phyloP scores from a whole-genome alignment of 345 rosid genomes.

The Tarenaya hassleriana region DNA sequence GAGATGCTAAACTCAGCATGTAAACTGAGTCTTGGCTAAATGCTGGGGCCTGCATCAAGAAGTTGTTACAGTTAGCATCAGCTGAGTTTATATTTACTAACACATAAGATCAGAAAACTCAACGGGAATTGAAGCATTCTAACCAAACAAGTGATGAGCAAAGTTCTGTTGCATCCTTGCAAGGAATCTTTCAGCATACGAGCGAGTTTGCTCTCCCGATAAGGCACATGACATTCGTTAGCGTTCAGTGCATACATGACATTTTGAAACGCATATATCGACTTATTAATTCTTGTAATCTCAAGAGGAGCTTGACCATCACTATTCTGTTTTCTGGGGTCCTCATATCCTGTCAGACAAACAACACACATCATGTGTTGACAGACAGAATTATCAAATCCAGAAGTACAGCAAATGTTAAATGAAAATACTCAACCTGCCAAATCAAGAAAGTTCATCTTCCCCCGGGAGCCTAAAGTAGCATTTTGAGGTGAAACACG shows the following conservation, averaged over 20 bases:
- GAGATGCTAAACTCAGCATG: conserved; percentile 65
- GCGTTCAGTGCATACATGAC: conserved; percentile 60
- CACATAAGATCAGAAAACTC: neutral
- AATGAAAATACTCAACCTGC: conserved; percentile 41
- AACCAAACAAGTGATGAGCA: conserved; percentile 71
- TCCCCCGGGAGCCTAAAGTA: conserved; percentile 31
- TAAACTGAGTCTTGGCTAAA: conserved; percentile 69
- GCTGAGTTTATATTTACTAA: conserved; percentile 7
- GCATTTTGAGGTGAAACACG: conserved; percentile 25
- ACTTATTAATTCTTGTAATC: conserved; percentile 49
- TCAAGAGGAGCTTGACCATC: conserved; percentile 34
- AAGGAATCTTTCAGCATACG: conserved; percentile 67
- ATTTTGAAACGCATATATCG: conserved; percentile 60
- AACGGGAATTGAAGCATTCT: conserved; percentile 11
- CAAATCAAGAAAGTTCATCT: conserved; percentile 67
- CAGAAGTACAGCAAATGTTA: conserved; percentile 1
- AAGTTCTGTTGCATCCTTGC: conserved; percentile 38
- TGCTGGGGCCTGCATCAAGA: conserved; percentile 40
- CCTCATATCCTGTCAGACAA: conserved; percentile 56
- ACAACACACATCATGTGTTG: conserved; percentile 1
- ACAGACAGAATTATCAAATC: neutral
- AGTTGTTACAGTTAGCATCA: conserved; percentile 7
- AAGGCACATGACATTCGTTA: conserved; percentile 59
- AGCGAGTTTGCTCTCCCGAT: conserved; percentile 72
- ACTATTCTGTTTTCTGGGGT: conserved; percentile 39